A percentile compares a stretch with the other conserved stretches of the same genome.
These are phyloP conservation scores for Phytophthora sp. DNA, from an alignment of 352 stramenopile genomes.

Conservation along the genomic window DNA sequence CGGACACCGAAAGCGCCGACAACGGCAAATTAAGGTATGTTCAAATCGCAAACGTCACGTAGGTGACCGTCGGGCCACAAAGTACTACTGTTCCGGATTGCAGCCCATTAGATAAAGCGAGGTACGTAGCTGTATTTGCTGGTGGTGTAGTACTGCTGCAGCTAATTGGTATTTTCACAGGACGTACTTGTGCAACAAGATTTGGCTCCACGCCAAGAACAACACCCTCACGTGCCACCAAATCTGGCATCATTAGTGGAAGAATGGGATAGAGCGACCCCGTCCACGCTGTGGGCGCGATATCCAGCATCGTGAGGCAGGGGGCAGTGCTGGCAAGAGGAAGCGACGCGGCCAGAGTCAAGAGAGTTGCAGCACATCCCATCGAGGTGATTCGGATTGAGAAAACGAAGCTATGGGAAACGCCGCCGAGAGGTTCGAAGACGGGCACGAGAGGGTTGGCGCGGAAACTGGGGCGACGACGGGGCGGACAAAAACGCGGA, in stretches of 20 bases:
- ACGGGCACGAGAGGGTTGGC: no score
- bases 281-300: background rate
- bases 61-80: background rate
- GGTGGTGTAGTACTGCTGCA: no score
- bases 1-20: background rate
- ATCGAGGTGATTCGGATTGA: no score
- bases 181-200: background rate
- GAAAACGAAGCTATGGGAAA: no score
- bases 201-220: background rate
- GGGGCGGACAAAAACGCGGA: no score
- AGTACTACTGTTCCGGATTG: background rate
- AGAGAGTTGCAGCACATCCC: no score
- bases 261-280: background rate
- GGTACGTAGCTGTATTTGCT: background rate
- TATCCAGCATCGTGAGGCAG: background rate
- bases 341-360: background rate
- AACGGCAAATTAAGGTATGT: constrained; percentile 2
- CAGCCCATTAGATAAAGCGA: background rate
- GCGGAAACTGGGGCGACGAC: no score
- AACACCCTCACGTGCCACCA: background rate
- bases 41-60: background rate
- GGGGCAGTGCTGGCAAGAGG: background rate
- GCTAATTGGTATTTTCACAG: background rate
- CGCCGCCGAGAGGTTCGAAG: no score
- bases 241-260: background rate